Evolutionary conservation across 2,329 filamentous ascomycete genomes (phyloP), one percentile per base, ranked within the genome.

Genomic region (Pseudopithomyces chartarum): DNA sequence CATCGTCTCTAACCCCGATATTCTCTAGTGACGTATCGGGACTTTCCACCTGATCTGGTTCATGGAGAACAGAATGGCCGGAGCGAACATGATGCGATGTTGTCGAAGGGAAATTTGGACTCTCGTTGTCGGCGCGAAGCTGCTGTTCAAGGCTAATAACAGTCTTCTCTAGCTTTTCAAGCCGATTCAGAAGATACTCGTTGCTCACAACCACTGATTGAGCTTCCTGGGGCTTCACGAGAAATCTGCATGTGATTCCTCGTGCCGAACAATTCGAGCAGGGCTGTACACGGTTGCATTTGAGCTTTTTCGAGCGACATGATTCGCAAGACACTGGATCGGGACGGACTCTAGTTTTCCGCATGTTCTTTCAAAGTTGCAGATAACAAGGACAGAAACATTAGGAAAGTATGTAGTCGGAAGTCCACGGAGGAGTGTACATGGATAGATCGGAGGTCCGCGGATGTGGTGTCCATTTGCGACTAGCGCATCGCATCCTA

Each of bases 241-340:
- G 23, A 15, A 47, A 52, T 13, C 33, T 33, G 36, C 55, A 57
- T 6, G 51, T 26, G 17, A 49, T 29, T 6, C 42, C 51, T 38
- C 55, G 38, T 2, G 55, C 55, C 12, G 34, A 29, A 29, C 51
- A 57, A 43, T 57, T 57, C 42, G 55, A 54, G 29, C 51, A 57
- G 20, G 55, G 55, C 19, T 54, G 51, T 10, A 44, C 32, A 6
- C 51, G 55, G 40, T 42, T 44, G 26, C 55, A 57, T 36, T 55
- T 57, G 11, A 57, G 29, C 33, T 57, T 57, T 26, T 54, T 54
- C 3, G 45, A 33, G 23, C 55, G 51, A 44, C 55, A 57, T 15
- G 23, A 36, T 39, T 57, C 32, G 42, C 51, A 57, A 6, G 55
- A 57, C 4, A 55, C 52, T 10, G 55, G 55, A 32, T 50, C 51